These are phyloP conservation scores for Floccularia luteovirens DNA, from an alignment of 768 basidiomycete genomes.

Conservation along the genomic window DNA sequence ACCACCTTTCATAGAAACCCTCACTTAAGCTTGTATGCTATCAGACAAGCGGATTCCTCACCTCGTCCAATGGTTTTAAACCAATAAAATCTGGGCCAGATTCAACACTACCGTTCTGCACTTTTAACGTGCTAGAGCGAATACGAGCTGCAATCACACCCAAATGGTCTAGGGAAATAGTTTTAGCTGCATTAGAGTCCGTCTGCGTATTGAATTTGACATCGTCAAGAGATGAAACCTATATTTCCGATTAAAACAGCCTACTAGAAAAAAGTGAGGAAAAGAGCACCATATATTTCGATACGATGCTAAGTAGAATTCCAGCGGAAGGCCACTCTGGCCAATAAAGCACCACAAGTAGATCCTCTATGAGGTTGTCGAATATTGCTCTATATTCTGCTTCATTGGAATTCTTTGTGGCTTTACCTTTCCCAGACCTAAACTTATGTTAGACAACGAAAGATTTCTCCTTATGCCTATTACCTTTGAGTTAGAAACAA, in stretches of 20 bases:
- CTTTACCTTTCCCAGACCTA: constrained; percentile 81
- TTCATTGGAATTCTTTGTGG: constrained; percentile 88
- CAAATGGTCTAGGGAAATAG: constrained; percentile 87
- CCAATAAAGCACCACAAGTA: constrained; percentile 84
- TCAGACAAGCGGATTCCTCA: too few relatives aligned
- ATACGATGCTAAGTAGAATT: constrained; percentile 71
- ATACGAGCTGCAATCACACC: constrained; percentile 88
- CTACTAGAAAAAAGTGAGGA: not conserved
- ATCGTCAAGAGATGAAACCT: constrained; percentile 84
- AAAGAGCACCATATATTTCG: constrained; percentile 72
- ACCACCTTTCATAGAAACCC: too few relatives aligned
- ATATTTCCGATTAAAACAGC: not conserved
- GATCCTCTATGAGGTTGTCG: constrained; percentile 84
- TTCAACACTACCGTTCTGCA: constrained; percentile 24
- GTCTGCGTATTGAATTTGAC: constrained; percentile 55
- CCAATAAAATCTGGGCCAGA: constrained; percentile 22
- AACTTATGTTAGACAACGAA: constrained; percentile 2
- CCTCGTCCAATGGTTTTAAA: constrained; percentile 68
- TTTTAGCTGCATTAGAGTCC: constrained; percentile 83
- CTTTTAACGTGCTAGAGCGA: constrained; percentile 46
- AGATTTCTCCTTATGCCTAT: not conserved
- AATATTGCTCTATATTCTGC: constrained; percentile 91
- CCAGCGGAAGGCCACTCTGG: constrained; percentile 97
- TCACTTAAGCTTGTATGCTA: too few relatives aligned
- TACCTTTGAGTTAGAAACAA: constrained; percentile 67